Evolutionary conservation across 140 eudicot genomes (phyloP).

Genomic region (Anethum foeniculum): DNA sequence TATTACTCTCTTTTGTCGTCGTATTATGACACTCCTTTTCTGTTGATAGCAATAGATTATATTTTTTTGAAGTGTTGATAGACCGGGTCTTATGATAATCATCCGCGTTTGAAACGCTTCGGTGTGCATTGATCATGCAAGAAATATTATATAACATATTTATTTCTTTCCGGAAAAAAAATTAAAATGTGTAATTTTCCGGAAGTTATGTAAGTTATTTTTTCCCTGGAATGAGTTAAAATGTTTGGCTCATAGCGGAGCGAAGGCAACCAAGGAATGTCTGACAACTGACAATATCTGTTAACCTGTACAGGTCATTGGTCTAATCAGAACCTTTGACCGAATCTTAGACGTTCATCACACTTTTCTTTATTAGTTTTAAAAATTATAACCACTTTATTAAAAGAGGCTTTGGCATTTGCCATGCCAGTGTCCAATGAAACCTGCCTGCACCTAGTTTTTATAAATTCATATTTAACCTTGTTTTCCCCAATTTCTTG

Average conservation of each 20-base stretch:
- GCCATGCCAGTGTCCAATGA: background rate
- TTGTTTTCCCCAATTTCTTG: constrained; percentile 7
- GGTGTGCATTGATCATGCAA: no score
- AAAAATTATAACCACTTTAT: background rate
- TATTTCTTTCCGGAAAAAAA: background rate
- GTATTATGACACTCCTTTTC: background rate
- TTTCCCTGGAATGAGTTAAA: no score
- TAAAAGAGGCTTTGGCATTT: background rate
- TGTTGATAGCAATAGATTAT: no score
- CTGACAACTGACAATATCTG: constrained; percentile 25
- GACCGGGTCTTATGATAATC: no score
- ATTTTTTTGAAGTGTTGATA: no score
- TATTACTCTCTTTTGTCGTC: background rate
- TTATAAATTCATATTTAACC: background rate
- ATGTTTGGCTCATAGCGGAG: background rate
- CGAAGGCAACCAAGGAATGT: constrained; percentile 33
- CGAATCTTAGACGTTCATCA: constrained; percentile 37
- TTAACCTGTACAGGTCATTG: no score
- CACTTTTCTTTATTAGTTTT: background rate
- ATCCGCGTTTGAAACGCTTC: no score
- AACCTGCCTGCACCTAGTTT: background rate
- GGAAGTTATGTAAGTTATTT: no score
- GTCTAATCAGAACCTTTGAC: constrained; percentile 47
- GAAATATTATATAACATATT: no score
- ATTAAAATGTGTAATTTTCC: no score